Conservation (phyloP, 176 grass and related monocot species). For the Avena sativa region DNA sequence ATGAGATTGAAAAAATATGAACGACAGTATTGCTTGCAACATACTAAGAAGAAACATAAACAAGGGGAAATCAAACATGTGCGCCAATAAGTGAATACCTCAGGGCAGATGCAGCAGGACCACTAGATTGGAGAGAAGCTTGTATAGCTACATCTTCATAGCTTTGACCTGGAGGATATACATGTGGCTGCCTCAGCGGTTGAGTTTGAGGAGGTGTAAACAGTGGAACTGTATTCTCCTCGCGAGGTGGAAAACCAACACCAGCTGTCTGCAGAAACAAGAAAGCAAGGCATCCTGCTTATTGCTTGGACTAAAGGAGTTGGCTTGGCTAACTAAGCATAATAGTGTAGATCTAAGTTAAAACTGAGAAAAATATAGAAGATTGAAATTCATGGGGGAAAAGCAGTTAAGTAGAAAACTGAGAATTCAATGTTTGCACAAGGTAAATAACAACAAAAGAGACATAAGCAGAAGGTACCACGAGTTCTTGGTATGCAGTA, state of each 20-base stretch:
- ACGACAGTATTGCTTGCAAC: slow-evolving; percentile 36
- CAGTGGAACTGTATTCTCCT: slow-evolving; percentile 71
- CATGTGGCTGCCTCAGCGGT: slow-evolving; percentile 67
- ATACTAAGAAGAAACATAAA: slow-evolving; percentile 23
- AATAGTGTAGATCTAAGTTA: slow-evolving; percentile 1
- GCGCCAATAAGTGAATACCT: slow-evolving; percentile 56
- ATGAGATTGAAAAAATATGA: slow-evolving; percentile 19
- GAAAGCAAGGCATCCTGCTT: slow-evolving; percentile 15
- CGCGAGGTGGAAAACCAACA: slow-evolving; percentile 91
- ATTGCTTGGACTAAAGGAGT: slow-evolving; percentile 20
- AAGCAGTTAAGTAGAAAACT: slow-evolving; percentile 11
- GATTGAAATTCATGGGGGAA: neutral
- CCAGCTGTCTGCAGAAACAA: slow-evolving; percentile 72
- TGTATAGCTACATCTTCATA: slow-evolving; percentile 81
- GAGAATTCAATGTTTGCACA: neutral
- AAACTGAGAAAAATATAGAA: neutral
- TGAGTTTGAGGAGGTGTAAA: slow-evolving; percentile 94
- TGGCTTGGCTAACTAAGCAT: slow-evolving; percentile 12
- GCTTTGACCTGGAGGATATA: slow-evolving; percentile 59
- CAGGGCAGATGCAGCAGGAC: slow-evolving; percentile 53
- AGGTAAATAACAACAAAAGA: slow-evolving; percentile 19
- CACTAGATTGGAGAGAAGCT: slow-evolving; percentile 84
- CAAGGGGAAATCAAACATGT: neutral
- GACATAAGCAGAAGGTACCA: slow-evolving; percentile 54
- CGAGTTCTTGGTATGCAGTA: slow-evolving; percentile 94